Conservation (phyloP, 2,329 filamentous ascomycete genomes). For the Cytospora chrysosperma region DNA sequence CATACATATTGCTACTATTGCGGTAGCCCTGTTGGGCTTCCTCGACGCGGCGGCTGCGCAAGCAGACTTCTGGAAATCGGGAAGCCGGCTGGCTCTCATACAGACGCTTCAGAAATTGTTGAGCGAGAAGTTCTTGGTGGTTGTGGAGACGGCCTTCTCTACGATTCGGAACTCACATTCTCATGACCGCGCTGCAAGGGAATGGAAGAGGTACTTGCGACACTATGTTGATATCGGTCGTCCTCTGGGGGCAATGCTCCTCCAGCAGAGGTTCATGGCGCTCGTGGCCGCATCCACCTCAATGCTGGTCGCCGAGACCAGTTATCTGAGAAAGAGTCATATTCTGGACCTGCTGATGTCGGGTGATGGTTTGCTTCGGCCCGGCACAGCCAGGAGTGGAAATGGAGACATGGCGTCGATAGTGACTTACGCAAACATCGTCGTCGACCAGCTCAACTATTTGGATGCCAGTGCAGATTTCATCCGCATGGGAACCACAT, state of each 20-base stretch:
- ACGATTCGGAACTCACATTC: slow-evolving; percentile 79
- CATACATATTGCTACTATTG: slow-evolving; percentile 69
- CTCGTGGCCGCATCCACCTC: slow-evolving; percentile 78
- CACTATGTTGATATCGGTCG: slow-evolving; percentile 78
- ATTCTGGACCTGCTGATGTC: slow-evolving; percentile 73
- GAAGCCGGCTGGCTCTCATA: slow-evolving; percentile 72
- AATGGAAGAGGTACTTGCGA: slow-evolving; percentile 85
- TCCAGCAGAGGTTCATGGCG: slow-evolving; percentile 86
- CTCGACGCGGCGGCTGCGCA: slow-evolving; percentile 77
- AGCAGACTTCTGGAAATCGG: slow-evolving; percentile 75
- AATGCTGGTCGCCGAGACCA: slow-evolving; percentile 64
- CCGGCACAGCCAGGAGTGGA: slow-evolving; percentile 40
- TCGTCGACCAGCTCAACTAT: slow-evolving; percentile 78
- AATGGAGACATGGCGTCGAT: slow-evolving; percentile 57
- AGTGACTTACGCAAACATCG: slow-evolving; percentile 67
- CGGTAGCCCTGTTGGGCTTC: slow-evolving; percentile 87
- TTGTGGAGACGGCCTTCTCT: slow-evolving; percentile 86
- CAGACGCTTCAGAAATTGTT: slow-evolving; percentile 70
- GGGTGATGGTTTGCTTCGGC: slow-evolving; percentile 48
- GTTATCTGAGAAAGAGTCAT: slow-evolving; percentile 59
- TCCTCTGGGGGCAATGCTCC: slow-evolving; percentile 84
- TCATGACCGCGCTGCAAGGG: slow-evolving; percentile 64
- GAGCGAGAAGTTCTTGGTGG: slow-evolving; percentile 80
- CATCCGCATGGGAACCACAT: slow-evolving; percentile 77
- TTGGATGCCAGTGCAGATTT: slow-evolving; percentile 91